Percentiles rank a stretch among this genome's conserved stretches.
These are phyloP conservation scores for Pseudodiploospora longispora DNA, from an alignment of 2,329 filamentous ascomycete genomes.

Conservation along the genomic window DNA sequence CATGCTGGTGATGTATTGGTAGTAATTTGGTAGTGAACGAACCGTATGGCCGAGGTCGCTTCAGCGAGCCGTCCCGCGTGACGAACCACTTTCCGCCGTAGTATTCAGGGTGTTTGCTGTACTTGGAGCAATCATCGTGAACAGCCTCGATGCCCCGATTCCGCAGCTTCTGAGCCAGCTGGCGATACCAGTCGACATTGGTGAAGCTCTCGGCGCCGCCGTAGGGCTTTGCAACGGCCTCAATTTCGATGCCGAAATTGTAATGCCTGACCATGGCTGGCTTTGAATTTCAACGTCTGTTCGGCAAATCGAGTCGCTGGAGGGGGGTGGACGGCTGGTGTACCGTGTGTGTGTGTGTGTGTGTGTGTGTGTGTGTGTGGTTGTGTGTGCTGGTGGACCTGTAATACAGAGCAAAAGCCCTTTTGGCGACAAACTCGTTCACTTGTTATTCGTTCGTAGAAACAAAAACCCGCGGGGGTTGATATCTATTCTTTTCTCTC, in stretches of 20 bases:
- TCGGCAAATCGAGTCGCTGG: background rate
- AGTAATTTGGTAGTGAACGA: slow-evolving; percentile 9
- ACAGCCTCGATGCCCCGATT: slow-evolving; percentile 30
- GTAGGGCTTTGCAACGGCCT: slow-evolving; percentile 29
- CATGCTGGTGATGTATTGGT: background rate
- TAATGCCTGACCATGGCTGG: slow-evolving; percentile 24
- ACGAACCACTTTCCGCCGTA: slow-evolving; percentile 35
- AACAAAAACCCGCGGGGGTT: too few species aligned
- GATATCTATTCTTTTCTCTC: too few species aligned
- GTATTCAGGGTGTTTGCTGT: slow-evolving; percentile 34
- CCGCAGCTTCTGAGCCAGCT: slow-evolving; percentile 29
- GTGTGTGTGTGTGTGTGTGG: too few species aligned
- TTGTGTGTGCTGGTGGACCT: too few species aligned
- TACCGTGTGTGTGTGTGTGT: too few species aligned
- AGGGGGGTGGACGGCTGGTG: too few species aligned
- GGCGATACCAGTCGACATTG: slow-evolving; percentile 32
- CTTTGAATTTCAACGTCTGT: background rate
- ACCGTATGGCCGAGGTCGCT: slow-evolving; percentile 28
- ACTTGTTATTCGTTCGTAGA: too few species aligned
- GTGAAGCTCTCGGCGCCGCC: slow-evolving; percentile 27
- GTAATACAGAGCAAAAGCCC: too few species aligned
- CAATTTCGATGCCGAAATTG: slow-evolving; percentile 34
- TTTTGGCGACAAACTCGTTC: too few species aligned
- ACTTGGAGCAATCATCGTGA: slow-evolving; percentile 28
- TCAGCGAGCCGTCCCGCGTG: slow-evolving; percentile 31